phyloP scores from a whole-genome alignment of 768 basidiomycete genomes.

The Tylopilus balloui region DNA sequence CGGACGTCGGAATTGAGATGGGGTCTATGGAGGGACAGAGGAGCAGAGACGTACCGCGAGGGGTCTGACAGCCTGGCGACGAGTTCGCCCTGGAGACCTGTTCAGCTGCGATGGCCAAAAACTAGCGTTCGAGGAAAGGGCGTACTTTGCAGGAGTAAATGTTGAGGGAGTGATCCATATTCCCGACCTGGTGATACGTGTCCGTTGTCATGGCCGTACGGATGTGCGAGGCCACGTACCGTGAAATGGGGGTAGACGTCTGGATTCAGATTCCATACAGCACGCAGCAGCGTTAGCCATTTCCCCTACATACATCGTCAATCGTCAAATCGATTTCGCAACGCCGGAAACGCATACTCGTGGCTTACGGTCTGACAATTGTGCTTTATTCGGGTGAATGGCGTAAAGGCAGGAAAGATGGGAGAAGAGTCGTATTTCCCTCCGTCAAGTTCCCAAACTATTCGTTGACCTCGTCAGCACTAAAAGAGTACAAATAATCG shows the following conservation, averaged over 20 bases:
- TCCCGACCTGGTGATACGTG: slow-evolving; percentile 50
- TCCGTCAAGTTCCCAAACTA: slow-evolving; percentile 76
- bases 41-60: slow-evolving; percentile 41
- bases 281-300: slow-evolving; percentile 76
- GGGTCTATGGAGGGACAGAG: neutral
- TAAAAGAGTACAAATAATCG: neutral
- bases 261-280: slow-evolving; percentile 75
- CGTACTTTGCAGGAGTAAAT: slow-evolving; percentile 68
- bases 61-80: slow-evolving; percentile 59
- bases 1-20: neutral
- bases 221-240: slow-evolving; percentile 36
- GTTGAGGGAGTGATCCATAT: slow-evolving; percentile 75
- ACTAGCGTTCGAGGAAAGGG: neutral
- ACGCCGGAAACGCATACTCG: neutral
- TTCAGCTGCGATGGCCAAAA: neutral
- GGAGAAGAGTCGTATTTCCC: slow-evolving; percentile 42
- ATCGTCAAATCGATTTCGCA: neutral
- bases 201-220: neutral
- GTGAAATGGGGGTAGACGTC: slow-evolving; percentile 82
- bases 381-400: slow-evolving; percentile 59
- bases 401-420: slow-evolving; percentile 58
- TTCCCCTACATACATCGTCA: slow-evolving; percentile 48
- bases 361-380: slow-evolving; percentile 73
- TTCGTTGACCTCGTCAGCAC: slow-evolving; percentile 7
- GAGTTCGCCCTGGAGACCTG: slow-evolving; percentile 54